Base-by-base conservation (phyloP, 2,329 filamentous ascomycete genomes). In the Annulohypoxylon truncatum region DNA sequence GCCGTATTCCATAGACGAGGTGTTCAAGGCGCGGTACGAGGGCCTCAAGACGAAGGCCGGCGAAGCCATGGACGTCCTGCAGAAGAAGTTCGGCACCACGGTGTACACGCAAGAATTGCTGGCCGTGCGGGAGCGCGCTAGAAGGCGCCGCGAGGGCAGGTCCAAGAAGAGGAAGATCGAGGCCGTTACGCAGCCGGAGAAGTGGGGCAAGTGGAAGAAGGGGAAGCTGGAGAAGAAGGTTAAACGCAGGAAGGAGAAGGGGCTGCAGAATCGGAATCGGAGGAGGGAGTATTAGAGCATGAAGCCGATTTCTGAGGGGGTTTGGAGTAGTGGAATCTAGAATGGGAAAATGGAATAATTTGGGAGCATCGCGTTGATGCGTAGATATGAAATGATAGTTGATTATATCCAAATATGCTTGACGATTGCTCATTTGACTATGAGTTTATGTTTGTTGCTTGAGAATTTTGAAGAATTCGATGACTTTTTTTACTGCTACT, bases 121-220 rank as follows among this genome's bases (percentile, higher is more conserved):
- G 38, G 85, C 86, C 40, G 92, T 96, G 5, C 88, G 93, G 65
- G 89, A 91, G 55, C 86, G 85, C 13, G 89, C 96, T n/a, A 87
- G 87, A 74, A 85, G 86, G 69, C 88, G 90, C 74, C 85, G 96
- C 71, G 88, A 93, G 76, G 87, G 89, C 74, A 84, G 96, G 69
- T 88, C 91, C 57, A 88, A 85, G 69, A 99, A 99, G 87, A 87
- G 96, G 74, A 92, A 93, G 80, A 92, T 98, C 69, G 94, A 96
- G 77, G 92, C 92, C 9, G 89, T 99, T 22, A 87, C 87, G 52
- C 88, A 91, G 75, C 96, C 96, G 1, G 95, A 96, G 80, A 90
- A 85, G 76, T 89, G 89, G 73, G 92, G 90, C 26, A 84, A 86
- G 75, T 89, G 91, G 72, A 97, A 97, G 88, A 89, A 87, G 77